Evolutionary conservation across 2,329 filamentous ascomycete genomes (phyloP).

Genomic region (Trichoderma guizhouense): DNA sequence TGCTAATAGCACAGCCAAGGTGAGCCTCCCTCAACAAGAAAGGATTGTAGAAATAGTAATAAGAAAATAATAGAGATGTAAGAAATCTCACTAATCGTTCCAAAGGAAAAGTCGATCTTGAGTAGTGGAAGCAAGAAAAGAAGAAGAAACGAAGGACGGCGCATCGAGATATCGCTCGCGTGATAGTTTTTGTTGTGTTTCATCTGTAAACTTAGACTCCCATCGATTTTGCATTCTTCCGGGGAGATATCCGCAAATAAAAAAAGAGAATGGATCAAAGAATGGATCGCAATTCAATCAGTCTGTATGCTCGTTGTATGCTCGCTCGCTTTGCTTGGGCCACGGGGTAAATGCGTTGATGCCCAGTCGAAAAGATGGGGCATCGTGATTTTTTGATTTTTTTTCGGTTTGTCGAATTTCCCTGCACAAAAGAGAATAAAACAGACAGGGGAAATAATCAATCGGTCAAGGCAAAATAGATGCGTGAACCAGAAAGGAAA

Average conservation of each 20-base stretch:
- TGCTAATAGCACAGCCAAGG: neutral
- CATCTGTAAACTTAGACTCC: neutral
- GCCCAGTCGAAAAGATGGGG: neutral
- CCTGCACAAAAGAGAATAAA: neutral
- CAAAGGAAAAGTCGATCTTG: neutral
- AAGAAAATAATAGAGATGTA: neutral
- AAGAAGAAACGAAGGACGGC: neutral
- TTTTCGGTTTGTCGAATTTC: neutral
- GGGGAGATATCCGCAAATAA: neutral
- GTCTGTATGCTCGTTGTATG: conserved; percentile 9
- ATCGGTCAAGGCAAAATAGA: neutral
- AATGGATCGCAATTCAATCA: conserved; percentile 12
- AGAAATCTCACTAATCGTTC: neutral
- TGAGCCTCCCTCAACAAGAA: neutral
- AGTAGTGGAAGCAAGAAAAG: neutral
- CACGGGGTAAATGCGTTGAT: neutral
- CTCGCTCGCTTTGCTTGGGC: neutral
- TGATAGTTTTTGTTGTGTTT: neutral
- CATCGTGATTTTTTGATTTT: neutral
- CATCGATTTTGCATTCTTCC: neutral
- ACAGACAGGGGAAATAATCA: neutral
- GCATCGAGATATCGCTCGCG: neutral
- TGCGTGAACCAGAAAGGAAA: neutral
- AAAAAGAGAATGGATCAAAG: conserved; percentile 5
- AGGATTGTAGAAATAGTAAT: neutral